phyloP scores from a whole-genome alignment of 2,329 filamentous ascomycete genomes.

The Microdochium trichocladiopsis region DNA sequence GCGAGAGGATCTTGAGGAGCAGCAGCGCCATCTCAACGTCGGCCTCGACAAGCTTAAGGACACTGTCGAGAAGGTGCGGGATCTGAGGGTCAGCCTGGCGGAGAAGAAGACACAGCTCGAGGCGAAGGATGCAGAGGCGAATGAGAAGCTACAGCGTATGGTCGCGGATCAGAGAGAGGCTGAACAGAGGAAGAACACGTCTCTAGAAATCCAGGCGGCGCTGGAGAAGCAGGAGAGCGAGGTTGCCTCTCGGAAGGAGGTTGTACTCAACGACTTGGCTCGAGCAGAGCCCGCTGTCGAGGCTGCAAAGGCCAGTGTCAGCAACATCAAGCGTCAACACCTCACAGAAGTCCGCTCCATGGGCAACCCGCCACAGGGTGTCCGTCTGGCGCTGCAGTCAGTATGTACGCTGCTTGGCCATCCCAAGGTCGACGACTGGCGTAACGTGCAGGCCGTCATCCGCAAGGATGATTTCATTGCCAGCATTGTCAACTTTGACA shows the following conservation, averaged over 20 bases:
- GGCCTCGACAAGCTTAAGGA: slow-evolving; percentile 95
- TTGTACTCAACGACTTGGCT: slow-evolving; percentile 82
- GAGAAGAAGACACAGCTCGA: slow-evolving; percentile 93
- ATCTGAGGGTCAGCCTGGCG: slow-evolving; percentile 81
- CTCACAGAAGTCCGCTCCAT: slow-evolving; percentile 96
- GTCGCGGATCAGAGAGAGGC: slow-evolving; percentile 92
- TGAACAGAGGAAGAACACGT: slow-evolving; percentile 82
- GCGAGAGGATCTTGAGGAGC: slow-evolving; percentile 95
- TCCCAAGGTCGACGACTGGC: slow-evolving; percentile 77
- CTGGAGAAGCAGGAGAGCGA: slow-evolving; percentile 86
- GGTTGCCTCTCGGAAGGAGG: slow-evolving; percentile 73
- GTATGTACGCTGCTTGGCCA: slow-evolving; percentile 93
- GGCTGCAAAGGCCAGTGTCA: slow-evolving; percentile 92
- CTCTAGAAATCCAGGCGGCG: slow-evolving; percentile 79
- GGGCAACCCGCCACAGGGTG: slow-evolving; percentile 84
- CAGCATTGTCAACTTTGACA: slow-evolving; percentile 96
- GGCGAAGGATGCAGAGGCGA: slow-evolving; percentile 89
- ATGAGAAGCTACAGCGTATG: slow-evolving; percentile 96
- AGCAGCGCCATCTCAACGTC: slow-evolving; percentile 96
- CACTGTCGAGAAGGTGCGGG: slow-evolving; percentile 94
- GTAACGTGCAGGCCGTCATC: slow-evolving; percentile 79
- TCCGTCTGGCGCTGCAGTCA: slow-evolving; percentile 88
- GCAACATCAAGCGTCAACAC: slow-evolving; percentile 96
- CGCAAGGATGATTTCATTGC: slow-evolving; percentile 95
- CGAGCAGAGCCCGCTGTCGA: slow-evolving; percentile 88